Evolutionary conservation across 768 basidiomycete species (phyloP).

Genomic region (Trametes gibbosa): DNA sequence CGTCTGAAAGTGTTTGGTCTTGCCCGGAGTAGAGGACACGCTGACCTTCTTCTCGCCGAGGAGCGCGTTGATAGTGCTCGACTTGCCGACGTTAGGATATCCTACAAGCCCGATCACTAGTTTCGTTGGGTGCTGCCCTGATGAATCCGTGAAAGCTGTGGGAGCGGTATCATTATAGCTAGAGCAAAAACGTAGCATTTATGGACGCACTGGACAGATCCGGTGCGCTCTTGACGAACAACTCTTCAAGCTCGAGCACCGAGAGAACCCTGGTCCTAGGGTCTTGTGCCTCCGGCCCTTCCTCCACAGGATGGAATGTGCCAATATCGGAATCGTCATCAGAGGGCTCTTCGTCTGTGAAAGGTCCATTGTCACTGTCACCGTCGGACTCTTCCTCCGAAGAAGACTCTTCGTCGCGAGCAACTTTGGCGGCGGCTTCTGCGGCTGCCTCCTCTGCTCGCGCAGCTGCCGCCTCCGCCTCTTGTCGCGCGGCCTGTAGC

Average conservation of each 20-base stretch:
- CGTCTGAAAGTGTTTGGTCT: constrained; percentile 99
- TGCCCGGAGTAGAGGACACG: constrained; percentile 95
- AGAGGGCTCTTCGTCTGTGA: constrained; percentile 31
- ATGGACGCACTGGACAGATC: constrained; percentile 54
- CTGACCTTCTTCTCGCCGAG: constrained; percentile 97
- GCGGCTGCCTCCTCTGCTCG: constrained; percentile 31
- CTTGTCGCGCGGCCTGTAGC: constrained; percentile 70
- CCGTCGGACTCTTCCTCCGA: constrained; percentile 24
- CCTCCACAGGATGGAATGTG: constrained; percentile 51
- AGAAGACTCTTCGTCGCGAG: constrained; percentile 16
- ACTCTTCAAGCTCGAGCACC: constrained; percentile 83
- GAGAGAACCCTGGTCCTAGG: constrained; percentile 74
- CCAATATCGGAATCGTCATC: constrained; percentile 29
- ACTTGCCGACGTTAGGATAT: constrained; percentile 98
- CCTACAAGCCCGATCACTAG: constrained; percentile 90
- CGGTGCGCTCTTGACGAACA: constrained; percentile 73
- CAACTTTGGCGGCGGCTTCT: constrained; percentile 14
- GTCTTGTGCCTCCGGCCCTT: constrained; percentile 54
- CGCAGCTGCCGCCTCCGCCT: constrained; percentile 35
- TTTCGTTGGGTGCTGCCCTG: constrained; percentile 57
- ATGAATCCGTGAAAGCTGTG: constrained; percentile 58
- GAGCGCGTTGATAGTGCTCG: constrained; percentile 94
- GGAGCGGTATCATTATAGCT: constrained; percentile 2
- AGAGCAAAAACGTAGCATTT: too few species aligned
- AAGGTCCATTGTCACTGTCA: constrained; percentile 27